Conservation (phyloP, 768 basidiomycete species). For the Boletus vermiculosoides region DNA sequence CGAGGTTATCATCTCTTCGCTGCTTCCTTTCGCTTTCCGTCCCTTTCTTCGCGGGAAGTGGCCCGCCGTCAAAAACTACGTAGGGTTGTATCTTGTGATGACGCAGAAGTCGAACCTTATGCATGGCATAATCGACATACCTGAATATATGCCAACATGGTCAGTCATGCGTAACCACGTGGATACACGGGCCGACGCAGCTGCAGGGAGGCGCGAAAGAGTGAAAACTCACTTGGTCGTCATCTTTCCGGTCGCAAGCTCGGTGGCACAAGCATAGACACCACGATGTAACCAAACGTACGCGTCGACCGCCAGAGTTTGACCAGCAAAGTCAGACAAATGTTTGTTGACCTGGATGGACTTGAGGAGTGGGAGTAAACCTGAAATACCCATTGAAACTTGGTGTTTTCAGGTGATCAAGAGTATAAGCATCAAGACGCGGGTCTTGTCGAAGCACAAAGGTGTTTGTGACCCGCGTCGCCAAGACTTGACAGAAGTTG, state of each 20-base stretch:
- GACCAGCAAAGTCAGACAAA: constrained; percentile 78
- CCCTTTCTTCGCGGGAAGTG: constrained; percentile 88
- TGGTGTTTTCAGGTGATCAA: not conserved
- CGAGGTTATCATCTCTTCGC: constrained; percentile 72
- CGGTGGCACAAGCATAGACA: constrained; percentile 85
- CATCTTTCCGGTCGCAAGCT: constrained; percentile 79
- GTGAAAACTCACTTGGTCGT: constrained; percentile 71
- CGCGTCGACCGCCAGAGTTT: constrained; percentile 89
- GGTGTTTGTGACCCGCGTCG: not conserved
- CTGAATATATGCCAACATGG: constrained; percentile 39
- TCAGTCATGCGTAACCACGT: not conserved
- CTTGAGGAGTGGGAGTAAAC: constrained; percentile 86
- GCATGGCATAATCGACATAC: constrained; percentile 97
- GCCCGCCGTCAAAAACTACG: constrained; percentile 95
- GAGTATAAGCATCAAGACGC: not conserved
- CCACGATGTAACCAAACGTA: constrained; percentile 95
- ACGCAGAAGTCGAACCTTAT: constrained; percentile 79
- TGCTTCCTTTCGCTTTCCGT: constrained; percentile 82
- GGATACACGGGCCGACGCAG: not conserved
- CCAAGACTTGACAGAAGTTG: not conserved
- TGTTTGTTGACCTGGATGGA: constrained; percentile 78
- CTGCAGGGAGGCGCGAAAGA: not conserved
- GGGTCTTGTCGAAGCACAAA: constrained; percentile 7
- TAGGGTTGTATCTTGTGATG: constrained; percentile 86
- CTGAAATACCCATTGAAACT: constrained; percentile 83